A percentile compares a stretch with the other conserved stretches of the same genome.
Evolutionary conservation across 495 filamentous ascomycete genomes (phyloP).

Genomic region (Hypomontagnella monticulosa): DNA sequence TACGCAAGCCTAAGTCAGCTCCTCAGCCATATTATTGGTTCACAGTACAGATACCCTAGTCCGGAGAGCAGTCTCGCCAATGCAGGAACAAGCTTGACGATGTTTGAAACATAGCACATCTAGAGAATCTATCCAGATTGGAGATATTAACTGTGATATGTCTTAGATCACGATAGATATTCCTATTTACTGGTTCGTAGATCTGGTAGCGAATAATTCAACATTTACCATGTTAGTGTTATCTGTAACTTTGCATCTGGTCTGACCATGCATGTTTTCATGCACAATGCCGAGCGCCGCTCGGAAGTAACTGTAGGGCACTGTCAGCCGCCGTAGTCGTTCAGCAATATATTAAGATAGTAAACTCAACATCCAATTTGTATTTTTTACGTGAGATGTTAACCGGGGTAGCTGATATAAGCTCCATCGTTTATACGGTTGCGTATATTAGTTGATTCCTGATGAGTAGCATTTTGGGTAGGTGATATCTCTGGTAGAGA

Average conservation of each 20-base stretch:
- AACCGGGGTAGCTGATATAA: constrained; percentile 10
- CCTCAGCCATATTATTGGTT: constrained; percentile 33
- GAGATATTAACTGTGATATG: constrained; percentile 15
- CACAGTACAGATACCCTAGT: constrained; percentile 3
- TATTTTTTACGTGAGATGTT: background rate
- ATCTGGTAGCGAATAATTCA: constrained; percentile 10
- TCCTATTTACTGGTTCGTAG: constrained; percentile 19
- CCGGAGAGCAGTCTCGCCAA: constrained; percentile 12
- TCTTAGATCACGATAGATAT: constrained; percentile 22
- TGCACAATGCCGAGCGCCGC: constrained; percentile 16
- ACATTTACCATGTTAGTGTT: background rate
- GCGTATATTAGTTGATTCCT: background rate
- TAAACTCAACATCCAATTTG: background rate
- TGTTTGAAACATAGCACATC: constrained; percentile 39
- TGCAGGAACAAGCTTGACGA: constrained; percentile 35
- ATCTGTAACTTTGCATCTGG: background rate
- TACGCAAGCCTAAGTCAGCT: constrained; percentile 36
- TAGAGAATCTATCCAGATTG: constrained; percentile 27
- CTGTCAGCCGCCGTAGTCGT: constrained; percentile 27
- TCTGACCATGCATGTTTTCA: background rate
- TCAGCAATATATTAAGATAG: constrained; percentile 11
- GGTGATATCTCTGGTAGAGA: constrained; percentile 22
- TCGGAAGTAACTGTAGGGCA: background rate
- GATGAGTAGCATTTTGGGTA: constrained; percentile 11
- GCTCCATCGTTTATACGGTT: constrained; percentile 4